Base-by-base conservation (phyloP, 164 flowering plant species). In the Hamamelis virginiana region DNA sequence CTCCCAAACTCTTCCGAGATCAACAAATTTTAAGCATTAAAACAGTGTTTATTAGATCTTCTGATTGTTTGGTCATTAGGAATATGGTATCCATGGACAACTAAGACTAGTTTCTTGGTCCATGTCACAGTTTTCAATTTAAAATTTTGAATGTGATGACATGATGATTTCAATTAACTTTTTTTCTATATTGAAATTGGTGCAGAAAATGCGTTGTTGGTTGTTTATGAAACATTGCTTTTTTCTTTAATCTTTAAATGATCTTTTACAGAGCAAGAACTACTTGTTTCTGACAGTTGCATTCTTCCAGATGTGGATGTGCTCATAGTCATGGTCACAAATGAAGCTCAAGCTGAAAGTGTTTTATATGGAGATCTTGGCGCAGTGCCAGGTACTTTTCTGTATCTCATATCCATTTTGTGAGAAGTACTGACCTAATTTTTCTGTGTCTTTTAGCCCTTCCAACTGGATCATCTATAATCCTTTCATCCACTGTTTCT, bases 401-500 rank as follows among this genome's bases (percentile, higher is more conserved):
- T 51, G 53, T 62, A n/a, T 62, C 43, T 41, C 21, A 47, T 23
- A 62, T 57, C 38, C 5, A 27, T 58, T 66, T 74, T 27, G 1
- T 56, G 44, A 43, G 60, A 64, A 51, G 33, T 45, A 26, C 38
- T 64, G 33, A 65, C 62, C 33, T 22, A 13, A 59, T 66, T 53
- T 58, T 64, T 26, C 16, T 73, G 38, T 75, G 14, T 71, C 46
- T 68, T 75, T 16, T 70, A 95, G 99, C 89, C 61, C 95, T 96
- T 81, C 89, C 97, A 53, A 57, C 84, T 64, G 97, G 99, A 75
- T 90, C 98, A 75, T 74, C 95, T 41, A 77, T 96, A 66, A 77
- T 96, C 55, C 86, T 96, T 65, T 91, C 92, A 63, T 93, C 99
- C 70, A 96, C 99, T 9, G 98, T 96, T 64, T 96, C 99, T 62